Base-by-base conservation (phyloP, 768 basidiomycete species). In the Auriscalpium microsporum region DNA sequence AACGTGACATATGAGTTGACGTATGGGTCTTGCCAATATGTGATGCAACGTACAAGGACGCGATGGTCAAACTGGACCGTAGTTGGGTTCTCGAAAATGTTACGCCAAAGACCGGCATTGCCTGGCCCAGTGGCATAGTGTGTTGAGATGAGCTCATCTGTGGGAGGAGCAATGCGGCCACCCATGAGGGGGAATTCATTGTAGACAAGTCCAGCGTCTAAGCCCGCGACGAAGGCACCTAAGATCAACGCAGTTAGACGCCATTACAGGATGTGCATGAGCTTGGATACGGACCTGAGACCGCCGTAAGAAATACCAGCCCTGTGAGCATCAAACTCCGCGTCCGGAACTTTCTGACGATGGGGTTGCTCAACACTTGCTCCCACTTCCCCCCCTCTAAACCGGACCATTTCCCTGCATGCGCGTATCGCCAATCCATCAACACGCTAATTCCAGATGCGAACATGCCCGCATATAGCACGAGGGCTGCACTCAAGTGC, bases 131-230 rank as follows among this genome's bases (percentile, higher is more conserved):
- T 82, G 8, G 92, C 81, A 68, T 96, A 98, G 8, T 75, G 73
- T 1, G 78, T 65, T 28, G 89, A 83, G 66, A 94, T 82, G 23
- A 99, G 78, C 68, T 98, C 96, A 38, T 85, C 80, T 8, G 73
- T 58, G 0, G 94, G 93, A 3, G 96, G 96, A 4, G 81, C 79
- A 14, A 97, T 69, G 14, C 83, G 78, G 8, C 88, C 94, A 38
- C 92, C 95, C 95, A 99, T 99, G 5, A 87, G 71, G 0, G 96
- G 96, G 73, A 96, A 99, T 66, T 98, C 95, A 66, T 99, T 99
- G 72, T 98, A 98, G n/a, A 94, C 68, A 53, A 99, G 71, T 13
- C 96, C 96, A 1, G 96, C 96, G 68, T 99, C 96, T 45, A 99
- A 77, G 13, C 96, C 96, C 38, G 96, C 96, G 33, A 99, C 96